Evolutionary conservation across 208 protist genomes (phyloP).

Genomic region (Crithidia sp.): DNA sequence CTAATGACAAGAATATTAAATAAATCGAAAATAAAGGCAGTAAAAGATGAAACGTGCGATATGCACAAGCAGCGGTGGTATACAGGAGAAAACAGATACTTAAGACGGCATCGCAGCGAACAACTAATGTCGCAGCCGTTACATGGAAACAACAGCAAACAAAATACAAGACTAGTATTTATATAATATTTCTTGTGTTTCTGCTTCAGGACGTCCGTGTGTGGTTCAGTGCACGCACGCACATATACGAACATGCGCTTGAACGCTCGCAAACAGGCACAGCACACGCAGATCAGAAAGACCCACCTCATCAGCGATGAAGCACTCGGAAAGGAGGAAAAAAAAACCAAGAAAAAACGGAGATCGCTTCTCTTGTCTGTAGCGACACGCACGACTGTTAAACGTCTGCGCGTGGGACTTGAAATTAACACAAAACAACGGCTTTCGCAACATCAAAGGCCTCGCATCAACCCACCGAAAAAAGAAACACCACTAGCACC

Average conservation of each 20-base stretch:
- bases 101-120: too few relatives aligned
- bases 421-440: conserved; percentile 11
- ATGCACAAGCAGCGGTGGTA: background rate
- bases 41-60: background rate
- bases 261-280: too few relatives aligned
- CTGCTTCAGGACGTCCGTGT: too few relatives aligned
- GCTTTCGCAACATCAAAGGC: background rate
- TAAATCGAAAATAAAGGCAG: conserved; percentile 25
- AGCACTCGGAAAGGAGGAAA: background rate
- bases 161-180: background rate
- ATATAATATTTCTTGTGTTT: too few relatives aligned
- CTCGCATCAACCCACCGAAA: background rate
- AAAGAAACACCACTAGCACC: background rate
- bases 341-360: background rate
- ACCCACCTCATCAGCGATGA: too few relatives aligned
- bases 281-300: too few relatives aligned
- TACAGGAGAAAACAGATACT: background rate
- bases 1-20: conserved; percentile 12
- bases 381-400: too few relatives aligned
- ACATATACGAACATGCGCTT: too few relatives aligned
- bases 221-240: too few relatives aligned
- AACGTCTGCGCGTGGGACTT: too few relatives aligned
- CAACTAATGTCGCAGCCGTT: too few relatives aligned
- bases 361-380: too few relatives aligned
- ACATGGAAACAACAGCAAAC: background rate